These are phyloP conservation scores for Schizophyllum commune DNA, from an alignment of 1,284 basidiomycete genomes.

Conservation along the genomic window DNA sequence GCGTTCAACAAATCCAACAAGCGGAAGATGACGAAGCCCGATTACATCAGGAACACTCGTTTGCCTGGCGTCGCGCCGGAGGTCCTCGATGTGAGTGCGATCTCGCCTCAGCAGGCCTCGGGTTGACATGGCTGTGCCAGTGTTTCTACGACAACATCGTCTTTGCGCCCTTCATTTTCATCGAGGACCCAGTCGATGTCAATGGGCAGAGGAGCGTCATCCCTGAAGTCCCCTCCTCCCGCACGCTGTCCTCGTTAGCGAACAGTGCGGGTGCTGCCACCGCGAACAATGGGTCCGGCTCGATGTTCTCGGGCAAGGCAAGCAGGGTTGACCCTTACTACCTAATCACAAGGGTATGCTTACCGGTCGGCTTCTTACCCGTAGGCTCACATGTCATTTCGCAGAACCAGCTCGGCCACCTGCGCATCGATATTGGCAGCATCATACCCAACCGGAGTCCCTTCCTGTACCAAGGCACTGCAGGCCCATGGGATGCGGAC, in stretches of 20 bases:
- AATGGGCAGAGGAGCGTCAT: slow-evolving; percentile 46
- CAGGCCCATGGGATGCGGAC: slow-evolving; percentile 61
- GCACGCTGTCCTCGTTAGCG: slow-evolving; percentile 29
- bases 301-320: slow-evolving; percentile 38
- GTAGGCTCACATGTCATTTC: slow-evolving; percentile 7
- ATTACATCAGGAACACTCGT: slow-evolving; percentile 87
- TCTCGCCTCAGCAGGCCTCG: slow-evolving; percentile 7
- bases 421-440: slow-evolving; percentile 69
- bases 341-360: slow-evolving; percentile 73
- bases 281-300: slow-evolving; percentile 24
- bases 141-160: slow-evolving; percentile 97
- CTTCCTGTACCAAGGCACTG: slow-evolving; percentile 71
- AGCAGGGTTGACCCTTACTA: slow-evolving; percentile 88
- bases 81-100: slow-evolving; percentile 69
- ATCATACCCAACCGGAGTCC: slow-evolving; percentile 65
- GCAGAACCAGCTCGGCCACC: slow-evolving; percentile 62
- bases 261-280: slow-evolving; percentile 27
- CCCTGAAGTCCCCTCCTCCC: slow-evolving; percentile 33
- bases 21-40: slow-evolving; percentile 92
- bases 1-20: slow-evolving; percentile 98
- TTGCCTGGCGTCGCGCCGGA: slow-evolving; percentile 81
- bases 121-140: slow-evolving; percentile 31
- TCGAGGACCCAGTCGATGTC: slow-evolving; percentile 79
- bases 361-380: slow-evolving; percentile 5
- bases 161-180: slow-evolving; percentile 92